These are phyloP conservation scores for Potentilla sterilis DNA, from an alignment of 306 rosid genomes.

Conservation along the genomic window DNA sequence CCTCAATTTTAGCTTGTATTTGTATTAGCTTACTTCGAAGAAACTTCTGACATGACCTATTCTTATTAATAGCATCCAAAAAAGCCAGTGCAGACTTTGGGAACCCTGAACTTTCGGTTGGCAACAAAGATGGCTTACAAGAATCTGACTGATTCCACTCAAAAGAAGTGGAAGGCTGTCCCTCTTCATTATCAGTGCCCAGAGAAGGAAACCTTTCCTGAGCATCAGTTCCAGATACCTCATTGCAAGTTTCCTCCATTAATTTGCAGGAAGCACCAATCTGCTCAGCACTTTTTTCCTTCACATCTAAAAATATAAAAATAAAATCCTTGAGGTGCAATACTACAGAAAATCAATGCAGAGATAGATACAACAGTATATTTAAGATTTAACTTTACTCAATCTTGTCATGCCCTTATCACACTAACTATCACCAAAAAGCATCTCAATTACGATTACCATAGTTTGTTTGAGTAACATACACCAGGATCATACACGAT, in stretches of 20 bases:
- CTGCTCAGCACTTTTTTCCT: slow-evolving; percentile 26
- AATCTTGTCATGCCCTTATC: not conserved
- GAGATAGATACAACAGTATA: not conserved
- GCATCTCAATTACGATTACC: not conserved
- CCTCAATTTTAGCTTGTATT: slow-evolving; percentile 78
- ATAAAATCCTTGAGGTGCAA: not conserved
- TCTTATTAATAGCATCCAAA: slow-evolving; percentile 73
- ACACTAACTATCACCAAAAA: not conserved
- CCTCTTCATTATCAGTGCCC: slow-evolving; percentile 19
- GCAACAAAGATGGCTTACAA: slow-evolving; percentile 28
- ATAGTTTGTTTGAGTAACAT: not conserved
- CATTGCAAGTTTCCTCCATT: slow-evolving; percentile 29
- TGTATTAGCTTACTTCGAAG: slow-evolving; percentile 59
- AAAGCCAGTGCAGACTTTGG: slow-evolving; percentile 67
- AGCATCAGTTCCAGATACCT: slow-evolving; percentile 29
- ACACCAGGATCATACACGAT: not conserved
- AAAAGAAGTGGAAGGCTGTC: slow-evolving; percentile 24
- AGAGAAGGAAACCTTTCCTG: slow-evolving; percentile 24
- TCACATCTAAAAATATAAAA: slow-evolving; percentile 29
- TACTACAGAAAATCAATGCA: slow-evolving; percentile 1
- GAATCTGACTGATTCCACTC: slow-evolving; percentile 34
- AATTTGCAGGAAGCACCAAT: slow-evolving; percentile 30
- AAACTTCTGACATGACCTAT: slow-evolving; percentile 65
- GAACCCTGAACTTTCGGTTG: slow-evolving; percentile 38
- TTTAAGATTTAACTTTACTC: not conserved